Evolutionary conservation across 768 basidiomycete genomes (phyloP).

Genomic region (Lepiota subincarnata): DNA sequence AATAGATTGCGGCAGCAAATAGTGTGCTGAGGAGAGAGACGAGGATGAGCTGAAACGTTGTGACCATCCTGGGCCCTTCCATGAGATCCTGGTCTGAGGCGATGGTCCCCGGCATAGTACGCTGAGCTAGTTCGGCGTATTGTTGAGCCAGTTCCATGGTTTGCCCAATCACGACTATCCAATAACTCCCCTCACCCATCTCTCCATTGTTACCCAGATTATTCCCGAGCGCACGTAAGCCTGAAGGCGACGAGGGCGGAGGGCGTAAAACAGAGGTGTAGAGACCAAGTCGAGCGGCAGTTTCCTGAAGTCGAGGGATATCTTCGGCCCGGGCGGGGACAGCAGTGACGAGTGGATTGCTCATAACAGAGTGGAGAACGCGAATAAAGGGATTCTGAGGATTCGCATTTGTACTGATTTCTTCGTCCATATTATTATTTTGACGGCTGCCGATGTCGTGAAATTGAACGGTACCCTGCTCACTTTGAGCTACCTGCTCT

Average conservation of each 20-base stretch:
- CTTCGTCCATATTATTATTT: background rate
- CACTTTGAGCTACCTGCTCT: no score
- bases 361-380: slow-evolving; percentile 4
- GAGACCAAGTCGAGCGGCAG: slow-evolving; percentile 5
- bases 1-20: background rate
- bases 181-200: background rate
- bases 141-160: background rate
- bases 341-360: slow-evolving; percentile 4
- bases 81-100: background rate
- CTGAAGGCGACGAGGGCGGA: background rate
- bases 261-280: background rate
- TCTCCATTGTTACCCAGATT: no score
- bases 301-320: slow-evolving; percentile 8
- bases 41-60: slow-evolving; percentile 4
- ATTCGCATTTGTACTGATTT: background rate
- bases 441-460: no score
- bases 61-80: slow-evolving; percentile 1
- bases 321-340: slow-evolving; percentile 7
- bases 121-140: slow-evolving; percentile 11
- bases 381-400: slow-evolving; percentile 1
- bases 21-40: background rate
- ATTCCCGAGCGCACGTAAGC: no score
- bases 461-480: no score
- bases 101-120: slow-evolving; percentile 5
- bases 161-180: slow-evolving; percentile 6